These are phyloP conservation scores for Liriodendron chinense DNA, from an alignment of 164 flowering plant species.

Conservation along the genomic window DNA sequence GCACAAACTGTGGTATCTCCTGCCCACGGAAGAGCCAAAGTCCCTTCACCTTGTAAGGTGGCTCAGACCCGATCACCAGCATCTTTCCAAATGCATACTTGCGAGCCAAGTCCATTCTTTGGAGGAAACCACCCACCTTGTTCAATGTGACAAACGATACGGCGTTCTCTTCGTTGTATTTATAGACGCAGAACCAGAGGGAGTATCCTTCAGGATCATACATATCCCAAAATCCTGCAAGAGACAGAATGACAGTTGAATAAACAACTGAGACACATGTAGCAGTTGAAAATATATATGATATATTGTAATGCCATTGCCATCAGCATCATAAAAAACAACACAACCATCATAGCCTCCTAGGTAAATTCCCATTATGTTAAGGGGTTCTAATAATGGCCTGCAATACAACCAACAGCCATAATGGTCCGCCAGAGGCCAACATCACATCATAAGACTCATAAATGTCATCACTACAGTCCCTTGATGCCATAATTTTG, in stretches of 20 bases:
- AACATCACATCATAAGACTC: too few relatives aligned
- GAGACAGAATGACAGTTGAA: neutral
- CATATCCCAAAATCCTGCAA: conserved; percentile 98
- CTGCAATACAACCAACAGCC: too few relatives aligned
- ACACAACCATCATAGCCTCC: too few relatives aligned
- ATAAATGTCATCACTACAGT: too few relatives aligned
- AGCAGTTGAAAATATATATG: too few relatives aligned
- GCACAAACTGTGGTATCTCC: conserved; percentile 72
- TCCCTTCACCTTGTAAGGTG: conserved; percentile 91
- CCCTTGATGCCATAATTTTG: too few relatives aligned
- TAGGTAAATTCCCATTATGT: too few relatives aligned
- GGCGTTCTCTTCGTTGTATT: conserved; percentile 75
- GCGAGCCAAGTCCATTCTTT: conserved; percentile 85
- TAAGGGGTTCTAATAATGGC: too few relatives aligned
- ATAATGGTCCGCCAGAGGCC: too few relatives aligned
- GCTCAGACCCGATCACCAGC: conserved; percentile 66
- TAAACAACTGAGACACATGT: neutral
- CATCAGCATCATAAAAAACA: too few relatives aligned
- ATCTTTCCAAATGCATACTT: conserved; percentile 96
- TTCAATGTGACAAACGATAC: conserved; percentile 88
- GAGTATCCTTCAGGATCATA: conserved; percentile 92
- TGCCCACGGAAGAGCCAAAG: conserved; percentile 93
- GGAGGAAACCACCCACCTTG: conserved; percentile 61
- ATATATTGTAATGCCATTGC: too few relatives aligned
- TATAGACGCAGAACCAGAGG: conserved; percentile 66